Evolutionary conservation across 2,329 filamentous ascomycete genomes (phyloP).

Genomic region (Fusarium hainanense): DNA sequence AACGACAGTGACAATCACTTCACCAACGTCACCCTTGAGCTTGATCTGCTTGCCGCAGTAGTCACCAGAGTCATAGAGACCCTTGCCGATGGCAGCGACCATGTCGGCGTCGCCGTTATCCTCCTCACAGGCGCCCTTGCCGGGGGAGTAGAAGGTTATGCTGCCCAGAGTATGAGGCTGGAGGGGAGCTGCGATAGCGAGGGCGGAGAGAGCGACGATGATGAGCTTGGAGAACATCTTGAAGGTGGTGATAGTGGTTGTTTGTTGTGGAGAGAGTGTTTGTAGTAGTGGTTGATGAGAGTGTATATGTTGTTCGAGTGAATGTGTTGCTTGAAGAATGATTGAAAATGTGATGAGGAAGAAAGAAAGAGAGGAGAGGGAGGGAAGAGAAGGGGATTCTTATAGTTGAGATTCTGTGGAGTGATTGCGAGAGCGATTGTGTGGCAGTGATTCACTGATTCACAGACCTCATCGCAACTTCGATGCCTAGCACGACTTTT

Average conservation of each 20-base stretch:
- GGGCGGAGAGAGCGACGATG: constrained; percentile 36
- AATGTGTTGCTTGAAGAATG: constrained; percentile 3
- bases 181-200: constrained; percentile 29
- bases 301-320: constrained; percentile 3
- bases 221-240: constrained; percentile 41
- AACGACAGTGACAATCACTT: constrained; percentile 72
- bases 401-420: constrained; percentile 12
- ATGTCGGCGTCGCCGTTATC: constrained; percentile 64
- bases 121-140: constrained; percentile 76
- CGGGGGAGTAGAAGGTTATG: constrained; percentile 69
- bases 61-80: constrained; percentile 71
- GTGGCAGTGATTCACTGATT: constrained; percentile 28
- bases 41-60: constrained; percentile 74
- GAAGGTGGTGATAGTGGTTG: constrained; percentile 2
- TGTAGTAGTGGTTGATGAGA: neutral
- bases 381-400: constrained; percentile 16
- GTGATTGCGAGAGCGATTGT: neutral
- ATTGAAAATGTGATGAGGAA: constrained; percentile 7
- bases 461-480: neutral
- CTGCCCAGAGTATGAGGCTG: constrained; percentile 18
- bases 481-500: neutral
- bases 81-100: constrained; percentile 74
- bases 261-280: neutral
- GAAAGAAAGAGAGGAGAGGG: neutral
- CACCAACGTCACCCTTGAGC: constrained; percentile 59